Base-by-base conservation (phyloP, 2,329 filamentous ascomycete genomes). In the Magnaporthales sp. region DNA sequence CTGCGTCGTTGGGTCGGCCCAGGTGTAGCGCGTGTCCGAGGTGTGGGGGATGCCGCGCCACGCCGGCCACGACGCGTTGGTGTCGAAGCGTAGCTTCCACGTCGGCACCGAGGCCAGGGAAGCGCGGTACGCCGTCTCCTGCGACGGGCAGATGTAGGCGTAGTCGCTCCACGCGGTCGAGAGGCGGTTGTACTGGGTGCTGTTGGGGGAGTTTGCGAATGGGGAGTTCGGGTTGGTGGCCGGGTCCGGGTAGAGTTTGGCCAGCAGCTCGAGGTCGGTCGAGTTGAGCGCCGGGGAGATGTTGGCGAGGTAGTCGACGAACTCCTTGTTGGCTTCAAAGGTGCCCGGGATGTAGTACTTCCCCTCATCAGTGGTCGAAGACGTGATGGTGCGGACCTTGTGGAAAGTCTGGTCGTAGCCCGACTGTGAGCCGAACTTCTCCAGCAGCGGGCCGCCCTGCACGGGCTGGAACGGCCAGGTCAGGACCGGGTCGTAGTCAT, bases 81-180 rank as follows among this genome's bases (percentile, higher is more conserved):
- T 38, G 26, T 54, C n/a, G 15, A 26, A 64, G 24, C 24, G 38
- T 15, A 56, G 27, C 38, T 64, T 64, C 63, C 63, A 64, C 22
- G 51, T 51, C 24, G 63, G 38, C 63, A 54, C 32, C 24, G 32
- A 38, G 15, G 26, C 32, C 10, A 30, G 8, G 4, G 63, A 46
- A 2, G 30, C 6, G 11, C 51, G 51, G 38, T 64, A 64, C 7
- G 31, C 63, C 24, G 46, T 64, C 10, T 46, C 27, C 15, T 54
- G 63, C 8, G 32, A 30, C 5, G 63, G 63, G 63, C 63, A 64
- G 32, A 54, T 78, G 65, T 86, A 86, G 0, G 83, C 83, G 65
- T 84, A 86, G 67, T 86, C 80, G 0, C 78, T 83, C 61, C 86
- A 86, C 0, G 83, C 81, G 2, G 80, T 80, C 68, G 85, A 83